These are phyloP conservation scores for Coemansia sp. DNA, from an alignment of 192 early-diverging fungal genomes.

Conservation along the genomic window DNA sequence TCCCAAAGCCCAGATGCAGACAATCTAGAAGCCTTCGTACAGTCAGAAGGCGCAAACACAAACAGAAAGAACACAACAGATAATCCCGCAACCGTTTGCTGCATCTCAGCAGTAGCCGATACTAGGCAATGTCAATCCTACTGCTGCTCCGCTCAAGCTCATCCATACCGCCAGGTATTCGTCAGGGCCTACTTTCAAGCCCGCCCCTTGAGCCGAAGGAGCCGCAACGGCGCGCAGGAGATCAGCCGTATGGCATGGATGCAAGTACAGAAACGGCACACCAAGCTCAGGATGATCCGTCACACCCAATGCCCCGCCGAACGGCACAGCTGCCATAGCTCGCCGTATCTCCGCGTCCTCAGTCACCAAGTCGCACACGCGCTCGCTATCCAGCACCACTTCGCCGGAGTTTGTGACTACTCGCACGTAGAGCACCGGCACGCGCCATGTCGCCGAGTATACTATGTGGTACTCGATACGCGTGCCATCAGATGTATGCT, in stretches of 20 bases:
- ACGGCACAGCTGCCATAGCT: constrained; percentile 39
- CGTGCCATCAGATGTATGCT: neutral
- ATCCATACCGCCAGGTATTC: constrained; percentile 42
- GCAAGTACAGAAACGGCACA: constrained; percentile 38
- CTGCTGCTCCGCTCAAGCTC: constrained; percentile 37
- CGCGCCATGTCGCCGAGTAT: constrained; percentile 40
- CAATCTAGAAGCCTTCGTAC: neutral
- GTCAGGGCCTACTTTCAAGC: neutral
- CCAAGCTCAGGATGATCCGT: constrained; percentile 44
- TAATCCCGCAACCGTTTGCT: constrained; percentile 1
- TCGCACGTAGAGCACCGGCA: constrained; percentile 40
- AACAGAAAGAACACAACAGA: neutral
- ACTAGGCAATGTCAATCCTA: constrained; percentile 31
- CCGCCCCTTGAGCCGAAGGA: neutral
- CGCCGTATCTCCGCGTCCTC: constrained; percentile 19
- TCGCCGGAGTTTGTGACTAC: neutral
- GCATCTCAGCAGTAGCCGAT: neutral
- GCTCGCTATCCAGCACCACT: constrained; percentile 16
- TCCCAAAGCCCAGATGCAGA: neutral
- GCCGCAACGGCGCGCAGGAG: constrained; percentile 25
- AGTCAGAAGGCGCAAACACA: neutral
- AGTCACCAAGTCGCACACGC: constrained; percentile 12
- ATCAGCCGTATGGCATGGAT: constrained; percentile 51
- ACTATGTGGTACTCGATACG: constrained; percentile 37
- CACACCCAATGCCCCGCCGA: constrained; percentile 51